phyloP scores from a whole-genome alignment of 768 basidiomycete genomes.

The Russula lepida region DNA sequence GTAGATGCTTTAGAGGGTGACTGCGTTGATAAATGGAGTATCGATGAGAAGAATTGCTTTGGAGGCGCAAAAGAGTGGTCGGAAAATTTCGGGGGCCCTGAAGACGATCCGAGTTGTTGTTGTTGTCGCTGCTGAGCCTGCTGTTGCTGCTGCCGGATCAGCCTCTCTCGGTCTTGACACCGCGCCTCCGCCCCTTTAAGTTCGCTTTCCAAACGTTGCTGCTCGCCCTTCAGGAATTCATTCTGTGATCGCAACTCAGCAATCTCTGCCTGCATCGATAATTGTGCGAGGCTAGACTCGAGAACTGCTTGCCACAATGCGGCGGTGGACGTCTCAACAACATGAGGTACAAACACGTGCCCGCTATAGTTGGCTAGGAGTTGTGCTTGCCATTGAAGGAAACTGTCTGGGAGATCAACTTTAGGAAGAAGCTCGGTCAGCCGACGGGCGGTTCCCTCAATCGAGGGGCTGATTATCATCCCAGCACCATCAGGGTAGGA shows the following conservation, averaged over 20 bases:
- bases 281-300: conserved; percentile 42
- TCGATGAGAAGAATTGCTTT: not conserved
- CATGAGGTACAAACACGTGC: conserved; percentile 41
- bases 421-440: conserved; percentile 42
- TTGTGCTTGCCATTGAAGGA: conserved; percentile 57
- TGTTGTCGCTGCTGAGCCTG: not conserved
- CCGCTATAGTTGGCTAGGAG: conserved; percentile 53
- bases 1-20: not conserved
- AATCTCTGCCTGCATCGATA: conserved; percentile 36
- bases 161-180: conserved; percentile 6
- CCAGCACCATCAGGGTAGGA: conserved; percentile 51
- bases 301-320: conserved; percentile 33
- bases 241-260: conserved; percentile 16
- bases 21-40: not conserved
- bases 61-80: not conserved
- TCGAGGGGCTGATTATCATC: conserved; percentile 43
- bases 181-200: conserved; percentile 9
- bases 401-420: conserved; percentile 38
- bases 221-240: conserved; percentile 20
- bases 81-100: not conserved
- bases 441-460: conserved; percentile 36
- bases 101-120: not conserved
- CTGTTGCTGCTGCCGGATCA: not conserved
- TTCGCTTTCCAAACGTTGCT: conserved; percentile 16
- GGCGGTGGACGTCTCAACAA: conserved; percentile 19